Percentiles rank a stretch among this genome's conserved stretches.
Evolutionary conservation across 768 basidiomycete species (phyloP).

Genomic region (Cystoderma amianthinum): DNA sequence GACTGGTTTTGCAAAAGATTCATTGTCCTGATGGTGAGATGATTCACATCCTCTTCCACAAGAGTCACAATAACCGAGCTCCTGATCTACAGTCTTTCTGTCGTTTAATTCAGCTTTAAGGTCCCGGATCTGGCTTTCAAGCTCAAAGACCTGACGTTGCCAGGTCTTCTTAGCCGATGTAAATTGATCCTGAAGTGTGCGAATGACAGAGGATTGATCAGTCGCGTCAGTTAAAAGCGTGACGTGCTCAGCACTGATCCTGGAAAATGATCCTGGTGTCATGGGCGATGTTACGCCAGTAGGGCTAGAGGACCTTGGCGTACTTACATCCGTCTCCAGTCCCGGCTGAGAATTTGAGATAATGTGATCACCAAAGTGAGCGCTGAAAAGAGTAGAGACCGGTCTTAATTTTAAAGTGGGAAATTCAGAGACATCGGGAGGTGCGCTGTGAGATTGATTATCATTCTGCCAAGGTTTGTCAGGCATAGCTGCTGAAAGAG

Average conservation of each 20-base stretch:
- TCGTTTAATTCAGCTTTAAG: conserved; percentile 64
- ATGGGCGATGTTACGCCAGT: conserved; percentile 37
- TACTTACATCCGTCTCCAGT: conserved; percentile 35
- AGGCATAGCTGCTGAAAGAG: conserved; percentile 7
- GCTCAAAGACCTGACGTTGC: conserved; percentile 70
- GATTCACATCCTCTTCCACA: conserved; percentile 48
- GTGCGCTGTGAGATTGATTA: conserved; percentile 50
- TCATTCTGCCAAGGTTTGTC: conserved; percentile 19
- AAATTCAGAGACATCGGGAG: conserved; percentile 56
- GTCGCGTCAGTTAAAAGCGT: conserved; percentile 12
- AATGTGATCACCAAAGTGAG: conserved; percentile 53
- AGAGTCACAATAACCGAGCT: conserved; percentile 40
- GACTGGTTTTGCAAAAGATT: conserved; percentile 10
- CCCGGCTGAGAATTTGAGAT: conserved; percentile 26
- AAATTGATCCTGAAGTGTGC: conserved; percentile 57
- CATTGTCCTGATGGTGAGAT: conserved; percentile 1
- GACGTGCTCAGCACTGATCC: conserved; percentile 13
- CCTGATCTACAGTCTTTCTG: conserved; percentile 29
- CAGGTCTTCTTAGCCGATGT: conserved; percentile 50
- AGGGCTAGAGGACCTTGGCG: conserved; percentile 43
- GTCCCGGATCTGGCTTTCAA: conserved; percentile 68
- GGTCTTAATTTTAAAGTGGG: conserved; percentile 65
- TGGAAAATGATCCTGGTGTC: conserved; percentile 27
- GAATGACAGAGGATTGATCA: conserved; percentile 35
- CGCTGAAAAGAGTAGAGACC: conserved; percentile 69